Evolutionary conservation across 495 filamentous ascomycete species (phyloP).

Genomic region (Pseudomonodictys pantanalensis): DNA sequence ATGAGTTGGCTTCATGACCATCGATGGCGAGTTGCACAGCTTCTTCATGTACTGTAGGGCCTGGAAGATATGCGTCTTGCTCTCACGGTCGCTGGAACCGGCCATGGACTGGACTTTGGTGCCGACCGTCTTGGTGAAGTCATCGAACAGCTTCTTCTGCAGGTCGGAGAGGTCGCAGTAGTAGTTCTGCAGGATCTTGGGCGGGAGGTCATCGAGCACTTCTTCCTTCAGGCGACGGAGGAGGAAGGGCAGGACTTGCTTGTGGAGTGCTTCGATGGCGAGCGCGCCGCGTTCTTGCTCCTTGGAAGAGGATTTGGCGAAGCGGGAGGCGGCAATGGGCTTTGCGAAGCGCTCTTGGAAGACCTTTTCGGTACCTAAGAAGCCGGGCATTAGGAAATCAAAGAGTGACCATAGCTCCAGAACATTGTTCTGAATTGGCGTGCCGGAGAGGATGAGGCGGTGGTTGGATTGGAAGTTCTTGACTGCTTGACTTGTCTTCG

Average conservation of each 20-base stretch:
- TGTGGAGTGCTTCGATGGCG: slow-evolving; percentile 94
- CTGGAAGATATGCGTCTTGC: slow-evolving; percentile 98
- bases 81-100: slow-evolving; percentile 73
- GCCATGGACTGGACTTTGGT: slow-evolving; percentile 77
- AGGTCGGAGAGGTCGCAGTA: slow-evolving; percentile 98
- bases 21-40: slow-evolving; percentile 91
- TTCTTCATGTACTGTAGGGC: slow-evolving; percentile 99
- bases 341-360: slow-evolving; percentile 97
- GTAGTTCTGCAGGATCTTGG: slow-evolving; percentile 99
- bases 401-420: slow-evolving; percentile 98
- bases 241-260: slow-evolving; percentile 95
- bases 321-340: slow-evolving; percentile 90
- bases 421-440: slow-evolving; percentile 97
- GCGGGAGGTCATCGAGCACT: slow-evolving; percentile 90
- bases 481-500: slow-evolving; percentile 87
- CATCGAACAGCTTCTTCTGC: slow-evolving; percentile 91
- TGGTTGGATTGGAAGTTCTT: slow-evolving; percentile 88
- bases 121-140: slow-evolving; percentile 90
- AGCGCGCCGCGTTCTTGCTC: slow-evolving; percentile 96
- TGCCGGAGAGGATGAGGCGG: slow-evolving; percentile 91
- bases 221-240: slow-evolving; percentile 97
- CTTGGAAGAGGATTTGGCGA: slow-evolving; percentile 94
- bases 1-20: slow-evolving; percentile 92
- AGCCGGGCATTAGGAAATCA: slow-evolving; percentile 98
- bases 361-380: slow-evolving; percentile 96